These are phyloP conservation scores for Penicillium sp. DNA, from an alignment of 2,329 filamentous ascomycete genomes.

Conservation along the genomic window DNA sequence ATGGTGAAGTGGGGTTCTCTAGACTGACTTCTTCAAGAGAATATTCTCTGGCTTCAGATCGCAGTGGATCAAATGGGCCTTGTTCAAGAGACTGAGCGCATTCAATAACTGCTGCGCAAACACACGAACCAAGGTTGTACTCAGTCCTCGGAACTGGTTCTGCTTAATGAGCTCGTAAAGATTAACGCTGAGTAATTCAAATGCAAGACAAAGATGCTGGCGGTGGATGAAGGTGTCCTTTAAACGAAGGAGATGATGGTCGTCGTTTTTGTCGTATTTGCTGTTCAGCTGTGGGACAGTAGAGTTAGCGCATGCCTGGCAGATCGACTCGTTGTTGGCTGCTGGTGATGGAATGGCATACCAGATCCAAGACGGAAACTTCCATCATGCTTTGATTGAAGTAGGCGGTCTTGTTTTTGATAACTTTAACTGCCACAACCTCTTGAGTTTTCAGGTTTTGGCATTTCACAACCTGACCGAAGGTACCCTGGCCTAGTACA, in stretches of 20 bases:
- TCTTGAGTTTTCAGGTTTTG: slow-evolving; percentile 98
- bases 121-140: slow-evolving; percentile 93
- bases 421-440: slow-evolving; percentile 97
- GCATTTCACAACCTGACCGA: slow-evolving; percentile 98
- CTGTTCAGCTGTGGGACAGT: slow-evolving; percentile 74
- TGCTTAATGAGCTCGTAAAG: slow-evolving; percentile 99
- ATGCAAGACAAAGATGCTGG: slow-evolving; percentile 94
- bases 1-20: neutral
- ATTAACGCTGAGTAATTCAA: slow-evolving; percentile 95
- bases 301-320: neutral
- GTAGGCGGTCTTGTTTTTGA: slow-evolving; percentile 98
- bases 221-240: slow-evolving; percentile 98
- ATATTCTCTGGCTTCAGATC: slow-evolving; percentile 99
- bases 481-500: slow-evolving; percentile 94
- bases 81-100: slow-evolving; percentile 87
- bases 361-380: slow-evolving; percentile 92
- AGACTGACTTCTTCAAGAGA: slow-evolving; percentile 78
- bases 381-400: slow-evolving; percentile 99
- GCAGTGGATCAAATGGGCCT: slow-evolving; percentile 95
- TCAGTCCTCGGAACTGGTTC: slow-evolving; percentile 96
- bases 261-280: slow-evolving; percentile 98
- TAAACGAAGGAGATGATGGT: slow-evolving; percentile 89
- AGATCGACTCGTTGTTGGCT: too few species aligned
- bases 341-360: slow-evolving; percentile 44
- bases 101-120: slow-evolving; percentile 97